Base-by-base conservation (phyloP, 2,329 filamentous ascomycete genomes). In the Fusarium dlaminii region DNA sequence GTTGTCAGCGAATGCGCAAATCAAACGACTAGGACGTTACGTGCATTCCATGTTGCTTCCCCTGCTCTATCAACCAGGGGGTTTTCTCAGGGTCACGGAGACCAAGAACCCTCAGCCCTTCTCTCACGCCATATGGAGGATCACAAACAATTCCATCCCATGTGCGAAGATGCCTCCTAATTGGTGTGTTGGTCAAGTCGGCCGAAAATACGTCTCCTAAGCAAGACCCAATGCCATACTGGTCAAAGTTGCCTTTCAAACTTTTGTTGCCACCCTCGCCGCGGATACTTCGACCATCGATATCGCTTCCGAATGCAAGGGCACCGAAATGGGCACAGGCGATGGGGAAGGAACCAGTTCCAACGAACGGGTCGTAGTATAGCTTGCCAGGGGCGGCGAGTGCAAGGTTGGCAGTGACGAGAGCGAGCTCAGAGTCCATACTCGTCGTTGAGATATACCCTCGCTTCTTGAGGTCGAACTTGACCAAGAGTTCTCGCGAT, bases 131-230 rank as follows among this genome's bases (percentile, higher is more conserved):
- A 80, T 99, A 99, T 0, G 96, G 96, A 24, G 96, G 96, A 83
- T 99, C 96, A 78, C 95, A 98, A 12, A 98, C 87, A 67, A 99
- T 97, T 8, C 94, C 95, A 81, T 99, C 95, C 67, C 98, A 90
- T 74, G 92, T 88, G 57, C 89, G 82, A n/a, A 79, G 81, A 36
- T 82, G 78, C 37, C 82, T 83, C 48, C 90, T 86, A 29, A 98
- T 83, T 2, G 96, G 96, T 4, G 92, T 92, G 79, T 98, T 95
- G 0, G 95, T 98, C 63, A 99, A 82, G 81, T 99, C 96, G 0
- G 94, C 92, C 4, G 94, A 90, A 76, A 98, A 97, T 39, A 91
- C 90, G 76, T 95, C 96, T 2, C 96, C 88, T 62, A 96, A 90
- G 27, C 87, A 82, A 37, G 86, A 83, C 40, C 87, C 84, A 13